Evolutionary conservation across 257 asterid species (phyloP), one percentile per base, ranked within the genome.

Genomic region (Fraxinus cuspidata): DNA sequence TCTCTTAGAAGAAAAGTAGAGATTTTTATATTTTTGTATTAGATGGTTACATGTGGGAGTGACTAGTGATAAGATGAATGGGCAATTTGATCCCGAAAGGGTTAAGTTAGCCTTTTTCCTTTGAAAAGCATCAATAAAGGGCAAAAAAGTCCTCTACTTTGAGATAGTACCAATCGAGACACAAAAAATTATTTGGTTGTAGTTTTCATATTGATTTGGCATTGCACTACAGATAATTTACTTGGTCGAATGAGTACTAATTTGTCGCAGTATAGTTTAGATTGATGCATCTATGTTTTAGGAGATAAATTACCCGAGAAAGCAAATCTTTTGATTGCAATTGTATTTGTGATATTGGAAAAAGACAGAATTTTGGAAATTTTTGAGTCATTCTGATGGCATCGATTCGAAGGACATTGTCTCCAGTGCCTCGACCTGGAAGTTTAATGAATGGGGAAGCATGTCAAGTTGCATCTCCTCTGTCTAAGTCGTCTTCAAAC

Each of bases 391-490:
- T 42, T 58, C 60, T 85, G 40, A 93, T 93, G 97, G 96, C 97
- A 72, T 93, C 96, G 3, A 87, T 91, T 73, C 83, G 97, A 82
- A 85, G 97, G 81, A 83, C 93, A 58, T 31, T 88, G 76, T 90
- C 94, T 35, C 95, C 93, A 3, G 89, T 91, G 77, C 90, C 92
- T 77, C 86, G 92, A 25, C 88, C 89, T 0, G 90, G 92, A 68
- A 74, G 74, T 34, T 9, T 86, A 72, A 44, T 81, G 82, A 86
- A 85, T 65, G 93, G 91, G 28, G 94, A 91, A 80, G 93, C 90
- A 13, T 82, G 78, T 64, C 84, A 89, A 60, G 86, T 83, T 18
- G 87, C 97, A 8, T 88, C 97, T 47, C 90, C 96, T 9, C 73
- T 90, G 81, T 88, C 97, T 32, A 91, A 90, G 74, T 86, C 97